Percentiles rank a stretch among this genome's conserved stretches.
Evolutionary conservation across 495 filamentous ascomycete species (phyloP).

Genomic region (Oidiodendron maius): DNA sequence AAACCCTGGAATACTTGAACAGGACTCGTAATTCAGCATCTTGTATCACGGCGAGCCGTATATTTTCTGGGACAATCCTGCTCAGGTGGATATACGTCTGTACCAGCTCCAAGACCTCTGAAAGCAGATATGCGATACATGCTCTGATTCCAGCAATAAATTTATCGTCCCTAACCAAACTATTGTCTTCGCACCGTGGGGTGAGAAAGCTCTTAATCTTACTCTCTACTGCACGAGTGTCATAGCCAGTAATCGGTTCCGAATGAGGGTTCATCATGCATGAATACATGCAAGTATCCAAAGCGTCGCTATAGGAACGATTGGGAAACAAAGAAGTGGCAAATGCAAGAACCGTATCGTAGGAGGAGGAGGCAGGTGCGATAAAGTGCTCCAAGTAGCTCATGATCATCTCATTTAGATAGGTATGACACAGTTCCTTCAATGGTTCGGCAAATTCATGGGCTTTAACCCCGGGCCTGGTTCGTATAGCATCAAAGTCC

Average conservation of each 20-base stretch:
- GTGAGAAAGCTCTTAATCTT: not conserved
- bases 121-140: not conserved
- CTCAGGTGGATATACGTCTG: too few relatives aligned
- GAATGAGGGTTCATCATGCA: not conserved
- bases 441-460: not conserved
- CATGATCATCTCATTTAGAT: not conserved
- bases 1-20: too few relatives aligned
- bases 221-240: too few relatives aligned
- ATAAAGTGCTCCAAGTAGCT: not conserved
- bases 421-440: not conserved
- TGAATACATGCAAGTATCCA: not conserved
- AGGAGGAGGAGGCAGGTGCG: not conserved
- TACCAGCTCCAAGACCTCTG: not conserved
- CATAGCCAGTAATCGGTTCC: not conserved
- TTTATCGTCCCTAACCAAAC: not conserved
- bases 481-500: not conserved
- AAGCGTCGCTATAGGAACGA: not conserved
- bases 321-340: not conserved
- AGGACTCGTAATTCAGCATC: too few relatives aligned
- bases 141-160: not conserved
- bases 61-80: too few relatives aligned
- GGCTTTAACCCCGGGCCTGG: not conserved
- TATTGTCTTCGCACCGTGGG: not conserved
- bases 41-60: too few relatives aligned
- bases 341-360: not conserved